Percentiles rank a stretch among this genome's conserved stretches.
Conservation (phyloP, 768 basidiomycete genomes). For the Pisolithus marmoratus region DNA sequence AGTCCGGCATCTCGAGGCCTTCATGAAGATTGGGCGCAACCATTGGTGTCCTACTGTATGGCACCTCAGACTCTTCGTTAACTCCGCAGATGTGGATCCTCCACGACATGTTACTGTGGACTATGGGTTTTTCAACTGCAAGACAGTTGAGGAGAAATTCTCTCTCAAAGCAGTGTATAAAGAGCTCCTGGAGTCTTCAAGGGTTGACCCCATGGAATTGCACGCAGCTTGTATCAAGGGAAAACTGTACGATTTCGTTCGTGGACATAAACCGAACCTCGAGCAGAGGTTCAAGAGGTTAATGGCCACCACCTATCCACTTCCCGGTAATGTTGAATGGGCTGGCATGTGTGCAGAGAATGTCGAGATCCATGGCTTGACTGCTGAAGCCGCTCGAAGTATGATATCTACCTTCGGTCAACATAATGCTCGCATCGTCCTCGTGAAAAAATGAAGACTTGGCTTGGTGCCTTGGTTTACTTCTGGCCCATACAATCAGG, state of each 20-base stretch:
- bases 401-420: not conserved
- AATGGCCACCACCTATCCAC: slow-evolving; percentile 26
- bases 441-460: not conserved
- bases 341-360: not conserved
- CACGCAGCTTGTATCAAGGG: slow-evolving; percentile 32
- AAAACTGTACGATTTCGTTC: slow-evolving; percentile 23
- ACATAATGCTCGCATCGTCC: not conserved
- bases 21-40: slow-evolving; percentile 7
- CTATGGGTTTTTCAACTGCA: slow-evolving; percentile 35
- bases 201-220: slow-evolving; percentile 26
- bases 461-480: not conserved
- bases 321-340: not conserved
- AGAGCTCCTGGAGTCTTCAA: slow-evolving; percentile 18
- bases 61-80: slow-evolving; percentile 30
- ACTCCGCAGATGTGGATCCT: slow-evolving; percentile 4
- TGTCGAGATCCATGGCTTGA: not conserved
- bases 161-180: slow-evolving; percentile 28
- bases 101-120: slow-evolving; percentile 17
- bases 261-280: slow-evolving; percentile 6
- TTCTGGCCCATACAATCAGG: no score
- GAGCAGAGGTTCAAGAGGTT: slow-evolving; percentile 22
- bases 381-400: not conserved
- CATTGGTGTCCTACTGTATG: slow-evolving; percentile 28
- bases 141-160: slow-evolving; percentile 16
- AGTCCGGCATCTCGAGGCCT: slow-evolving; percentile 21